Conservation (phyloP, 345 rosid genomes). For the Brassica juncea region DNA sequence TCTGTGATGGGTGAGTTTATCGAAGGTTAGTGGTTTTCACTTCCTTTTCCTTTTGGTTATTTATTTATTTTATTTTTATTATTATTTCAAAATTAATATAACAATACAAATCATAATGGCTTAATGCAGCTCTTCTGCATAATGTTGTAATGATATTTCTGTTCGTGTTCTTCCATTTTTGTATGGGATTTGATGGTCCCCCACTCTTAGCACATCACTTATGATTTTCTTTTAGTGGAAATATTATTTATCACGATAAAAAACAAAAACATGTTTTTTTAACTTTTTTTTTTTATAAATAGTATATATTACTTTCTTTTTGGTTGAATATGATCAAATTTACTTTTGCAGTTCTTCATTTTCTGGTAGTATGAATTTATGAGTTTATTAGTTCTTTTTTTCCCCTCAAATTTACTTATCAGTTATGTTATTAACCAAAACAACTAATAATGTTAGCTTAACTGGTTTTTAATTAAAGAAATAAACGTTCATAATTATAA, state of each 20-base stretch:
- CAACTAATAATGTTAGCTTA: neutral
- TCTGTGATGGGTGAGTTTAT: conserved; percentile 36
- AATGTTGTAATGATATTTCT: conserved; percentile 28
- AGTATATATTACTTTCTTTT: neutral
- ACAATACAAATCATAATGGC: neutral
- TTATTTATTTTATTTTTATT: neutral
- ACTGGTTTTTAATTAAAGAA: neutral
- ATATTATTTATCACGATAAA: neutral
- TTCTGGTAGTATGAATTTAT: neutral
- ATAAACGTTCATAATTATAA: neutral
- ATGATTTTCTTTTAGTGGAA: neutral
- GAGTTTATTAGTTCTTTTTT: neutral
- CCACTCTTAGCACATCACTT: conserved; percentile 30
- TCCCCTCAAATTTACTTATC: neutral
- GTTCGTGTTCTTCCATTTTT: conserved; percentile 24
- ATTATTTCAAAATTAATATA: conserved; percentile 2
- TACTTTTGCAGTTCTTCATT: neutral
- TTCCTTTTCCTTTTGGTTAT: conserved; percentile 20
- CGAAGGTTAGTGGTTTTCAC: conserved; percentile 40
- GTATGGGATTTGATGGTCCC: conserved; percentile 41
- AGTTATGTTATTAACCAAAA: neutral
- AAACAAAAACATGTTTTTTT: no score
- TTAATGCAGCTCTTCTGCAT: conserved; percentile 37
- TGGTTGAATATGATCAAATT: neutral
- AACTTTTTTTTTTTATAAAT: no score